Conservation (phyloP, 31 red algal genomes). For the Odonthalia washingtoniensis region DNA sequence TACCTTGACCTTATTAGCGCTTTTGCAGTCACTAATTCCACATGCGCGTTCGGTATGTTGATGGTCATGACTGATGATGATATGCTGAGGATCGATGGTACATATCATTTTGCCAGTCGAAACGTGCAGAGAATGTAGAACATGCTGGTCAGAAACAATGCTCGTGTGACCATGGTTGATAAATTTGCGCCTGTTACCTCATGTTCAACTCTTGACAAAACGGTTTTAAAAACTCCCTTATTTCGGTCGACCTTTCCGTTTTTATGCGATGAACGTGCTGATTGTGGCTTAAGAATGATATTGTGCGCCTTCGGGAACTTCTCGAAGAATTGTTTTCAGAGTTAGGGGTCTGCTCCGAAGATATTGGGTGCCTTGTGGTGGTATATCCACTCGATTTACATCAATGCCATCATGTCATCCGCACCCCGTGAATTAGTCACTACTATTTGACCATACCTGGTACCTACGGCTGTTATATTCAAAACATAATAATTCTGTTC, state of each 20-base stretch:
- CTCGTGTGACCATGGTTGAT: too few species aligned
- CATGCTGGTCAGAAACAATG: background rate
- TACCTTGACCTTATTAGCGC: background rate
- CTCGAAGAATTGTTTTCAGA: slow-evolving; percentile 3
- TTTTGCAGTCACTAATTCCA: background rate
- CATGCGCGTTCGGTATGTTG: slow-evolving; percentile 18
- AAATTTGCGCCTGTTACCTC: background rate
- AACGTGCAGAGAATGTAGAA: slow-evolving; percentile 17
- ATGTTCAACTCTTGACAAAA: background rate
- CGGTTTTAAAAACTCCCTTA: background rate
- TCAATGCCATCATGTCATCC: background rate
- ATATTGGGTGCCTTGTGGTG: slow-evolving; percentile 4
- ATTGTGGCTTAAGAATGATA: background rate
- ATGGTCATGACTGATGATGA: background rate
- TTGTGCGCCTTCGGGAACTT: background rate
- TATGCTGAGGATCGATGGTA: slow-evolving; percentile 12
- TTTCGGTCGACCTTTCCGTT: slow-evolving; percentile 30
- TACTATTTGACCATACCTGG: slow-evolving; percentile 13
- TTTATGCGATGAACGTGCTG: slow-evolving; percentile 10
- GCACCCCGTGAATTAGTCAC: background rate
- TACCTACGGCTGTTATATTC: slow-evolving; percentile 18
- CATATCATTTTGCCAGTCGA: slow-evolving; percentile 36
- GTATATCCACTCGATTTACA: slow-evolving; percentile 34
- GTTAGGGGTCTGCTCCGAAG: slow-evolving; percentile 38
- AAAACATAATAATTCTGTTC: slow-evolving; percentile 20